phyloP scores from a whole-genome alignment of 768 basidiomycete species.

The Kwoniella newhampshirensis region DNA sequence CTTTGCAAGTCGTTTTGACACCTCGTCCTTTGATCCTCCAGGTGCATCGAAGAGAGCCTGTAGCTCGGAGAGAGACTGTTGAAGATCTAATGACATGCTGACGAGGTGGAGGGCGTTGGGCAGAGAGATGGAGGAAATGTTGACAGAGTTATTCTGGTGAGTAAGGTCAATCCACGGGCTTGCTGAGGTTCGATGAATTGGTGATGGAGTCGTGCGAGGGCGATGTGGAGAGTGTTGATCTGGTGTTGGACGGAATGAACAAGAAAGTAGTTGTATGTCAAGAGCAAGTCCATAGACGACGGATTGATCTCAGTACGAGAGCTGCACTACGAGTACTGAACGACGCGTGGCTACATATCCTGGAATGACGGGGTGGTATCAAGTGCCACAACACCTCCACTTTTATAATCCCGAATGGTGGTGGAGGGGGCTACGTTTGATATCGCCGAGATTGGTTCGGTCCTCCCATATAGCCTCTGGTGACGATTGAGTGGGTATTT shows the following conservation, averaged over 20 bases:
- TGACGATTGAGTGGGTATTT: too few relatives aligned
- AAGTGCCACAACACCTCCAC: slow-evolving; percentile 18
- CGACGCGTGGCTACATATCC: neutral
- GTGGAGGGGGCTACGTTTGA: too few relatives aligned
- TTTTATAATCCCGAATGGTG: neutral
- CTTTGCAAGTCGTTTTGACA: slow-evolving; percentile 29
- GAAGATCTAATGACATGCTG: slow-evolving; percentile 34
- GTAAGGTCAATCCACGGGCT: neutral
- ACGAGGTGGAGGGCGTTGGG: slow-evolving; percentile 21
- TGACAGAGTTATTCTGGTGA: neutral
- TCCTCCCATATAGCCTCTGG: too few relatives aligned
- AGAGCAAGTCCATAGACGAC: slow-evolving; percentile 10
- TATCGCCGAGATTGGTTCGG: too few relatives aligned
- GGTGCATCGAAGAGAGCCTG: slow-evolving; percentile 31
- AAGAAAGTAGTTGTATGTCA: too few relatives aligned
- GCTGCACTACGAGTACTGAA: neutral
- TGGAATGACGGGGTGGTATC: neutral
- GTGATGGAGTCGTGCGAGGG: neutral
- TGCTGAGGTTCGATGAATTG: neutral
- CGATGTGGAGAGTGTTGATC: neutral
- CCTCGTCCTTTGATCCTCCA: slow-evolving; percentile 25
- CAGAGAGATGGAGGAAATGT: slow-evolving; percentile 12
- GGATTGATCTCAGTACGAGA: slow-evolving; percentile 15
- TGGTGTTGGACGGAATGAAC: neutral
- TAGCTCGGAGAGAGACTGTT: slow-evolving; percentile 42